These are phyloP conservation scores for Agaricus blazei DNA, from an alignment of 768 basidiomycete genomes.

Conservation along the genomic window DNA sequence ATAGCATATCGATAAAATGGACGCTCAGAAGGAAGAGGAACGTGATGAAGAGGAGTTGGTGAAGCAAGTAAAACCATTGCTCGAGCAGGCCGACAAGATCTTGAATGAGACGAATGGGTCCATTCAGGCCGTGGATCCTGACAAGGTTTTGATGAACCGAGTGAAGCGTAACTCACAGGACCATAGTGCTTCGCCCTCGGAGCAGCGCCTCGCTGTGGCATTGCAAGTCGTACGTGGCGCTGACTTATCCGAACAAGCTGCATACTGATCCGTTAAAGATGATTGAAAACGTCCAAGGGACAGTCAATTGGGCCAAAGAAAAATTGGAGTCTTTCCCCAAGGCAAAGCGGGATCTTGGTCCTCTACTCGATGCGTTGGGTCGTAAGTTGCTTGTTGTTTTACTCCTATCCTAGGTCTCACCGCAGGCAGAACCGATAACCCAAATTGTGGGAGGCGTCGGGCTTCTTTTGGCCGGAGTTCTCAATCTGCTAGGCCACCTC, in stretches of 20 bases:
- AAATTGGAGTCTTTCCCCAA: conserved; percentile 32
- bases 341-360: conserved; percentile 32
- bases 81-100: conserved; percentile 32
- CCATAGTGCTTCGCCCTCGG: conserved; percentile 31
- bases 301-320: conserved; percentile 32
- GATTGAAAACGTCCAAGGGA: conserved; percentile 31
- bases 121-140: conserved; percentile 31
- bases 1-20: conserved; percentile 31
- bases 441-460: conserved; percentile 35
- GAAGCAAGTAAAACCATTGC: conserved; percentile 28
- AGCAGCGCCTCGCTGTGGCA: conserved; percentile 32
- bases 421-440: conserved; percentile 25
- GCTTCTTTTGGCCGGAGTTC: conserved; percentile 28
- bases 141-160: conserved; percentile 26
- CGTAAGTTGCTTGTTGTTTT: conserved; percentile 18
- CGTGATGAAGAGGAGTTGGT: conserved; percentile 29
- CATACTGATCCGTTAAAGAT: conserved; percentile 15
- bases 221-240: conserved; percentile 25
- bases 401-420: background rate
- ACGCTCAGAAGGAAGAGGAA: conserved; percentile 28
- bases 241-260: background rate
- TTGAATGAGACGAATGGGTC: conserved; percentile 32
- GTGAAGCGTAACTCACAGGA: conserved; percentile 29
- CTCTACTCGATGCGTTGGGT: conserved; percentile 29
- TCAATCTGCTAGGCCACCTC: conserved; percentile 29